Evolutionary conservation across 2,329 filamentous ascomycete genomes (phyloP).

Genomic region (Metarhizium guizhouense): DNA sequence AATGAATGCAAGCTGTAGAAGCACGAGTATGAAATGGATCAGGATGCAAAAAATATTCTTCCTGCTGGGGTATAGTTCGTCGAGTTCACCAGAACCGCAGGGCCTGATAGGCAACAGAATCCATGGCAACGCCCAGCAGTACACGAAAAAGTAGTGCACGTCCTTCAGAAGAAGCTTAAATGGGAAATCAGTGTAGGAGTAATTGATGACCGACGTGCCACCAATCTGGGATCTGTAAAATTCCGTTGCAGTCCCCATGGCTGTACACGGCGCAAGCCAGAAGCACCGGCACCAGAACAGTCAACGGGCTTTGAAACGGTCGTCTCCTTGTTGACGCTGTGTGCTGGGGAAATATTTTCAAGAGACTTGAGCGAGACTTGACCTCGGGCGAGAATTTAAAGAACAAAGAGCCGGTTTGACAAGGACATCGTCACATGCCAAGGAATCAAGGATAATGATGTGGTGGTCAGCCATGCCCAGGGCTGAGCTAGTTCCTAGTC

Average conservation of each 20-base stretch:
- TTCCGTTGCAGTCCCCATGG: constrained; percentile 25
- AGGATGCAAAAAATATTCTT: constrained; percentile 48
- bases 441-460: neutral
- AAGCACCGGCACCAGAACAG: too few species aligned
- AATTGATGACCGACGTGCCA: constrained; percentile 47
- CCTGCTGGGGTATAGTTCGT: constrained; percentile 53
- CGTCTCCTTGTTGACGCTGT: too few species aligned
- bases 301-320: too few species aligned
- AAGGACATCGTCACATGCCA: neutral
- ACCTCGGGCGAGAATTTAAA: neutral
- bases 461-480: neutral
- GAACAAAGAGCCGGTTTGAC: neutral
- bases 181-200: constrained; percentile 50
- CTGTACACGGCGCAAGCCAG: neutral
- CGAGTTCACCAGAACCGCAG: constrained; percentile 42
- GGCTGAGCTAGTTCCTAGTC: neutral
- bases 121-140: constrained; percentile 48
- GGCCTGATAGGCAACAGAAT: constrained; percentile 50
- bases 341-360: neutral
- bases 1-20: constrained; percentile 54
- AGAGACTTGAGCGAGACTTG: neutral
- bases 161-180: constrained; percentile 42
- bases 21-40: constrained; percentile 48
- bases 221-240: constrained; percentile 53
- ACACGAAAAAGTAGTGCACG: constrained; percentile 45